Percentiles rank a stretch among this genome's conserved stretches.
These are phyloP conservation scores for Paracorniculantispora psalliotae DNA, from an alignment of 2,329 filamentous ascomycete species.

Conservation along the genomic window DNA sequence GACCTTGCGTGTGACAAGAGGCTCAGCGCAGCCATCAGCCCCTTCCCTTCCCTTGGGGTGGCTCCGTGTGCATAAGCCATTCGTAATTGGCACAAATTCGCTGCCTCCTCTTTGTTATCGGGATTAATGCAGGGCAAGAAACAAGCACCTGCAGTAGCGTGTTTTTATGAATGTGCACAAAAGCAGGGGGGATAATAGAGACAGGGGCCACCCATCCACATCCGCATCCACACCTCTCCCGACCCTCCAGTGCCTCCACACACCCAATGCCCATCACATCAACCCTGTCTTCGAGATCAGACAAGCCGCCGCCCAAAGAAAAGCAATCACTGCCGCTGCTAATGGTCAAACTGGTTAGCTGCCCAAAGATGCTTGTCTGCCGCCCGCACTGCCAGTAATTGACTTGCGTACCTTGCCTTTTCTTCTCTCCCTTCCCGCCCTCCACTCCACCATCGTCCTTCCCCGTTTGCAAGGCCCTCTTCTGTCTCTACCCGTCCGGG, in stretches of 20 bases:
- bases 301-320: neutral
- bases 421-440: neutral
- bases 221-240: no score
- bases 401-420: neutral
- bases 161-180: neutral
- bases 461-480: constrained; percentile 4
- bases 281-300: neutral
- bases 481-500: neutral
- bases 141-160: neutral
- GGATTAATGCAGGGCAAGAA: neutral
- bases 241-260: no score
- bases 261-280: neutral
- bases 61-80: neutral
- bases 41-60: no score
- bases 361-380: neutral
- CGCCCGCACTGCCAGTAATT: neutral
- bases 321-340: neutral
- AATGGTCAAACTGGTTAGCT: neutral
- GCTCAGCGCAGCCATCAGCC: neutral
- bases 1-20: neutral
- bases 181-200: neutral
- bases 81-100: neutral
- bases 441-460: constrained; percentile 7
- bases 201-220: neutral
- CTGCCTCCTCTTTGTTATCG: neutral